Percentiles rank a stretch among this genome's conserved stretches.
Conservation (phyloP, 1,284 basidiomycete genomes). For the Moesziomyces globuligerus region DNA sequence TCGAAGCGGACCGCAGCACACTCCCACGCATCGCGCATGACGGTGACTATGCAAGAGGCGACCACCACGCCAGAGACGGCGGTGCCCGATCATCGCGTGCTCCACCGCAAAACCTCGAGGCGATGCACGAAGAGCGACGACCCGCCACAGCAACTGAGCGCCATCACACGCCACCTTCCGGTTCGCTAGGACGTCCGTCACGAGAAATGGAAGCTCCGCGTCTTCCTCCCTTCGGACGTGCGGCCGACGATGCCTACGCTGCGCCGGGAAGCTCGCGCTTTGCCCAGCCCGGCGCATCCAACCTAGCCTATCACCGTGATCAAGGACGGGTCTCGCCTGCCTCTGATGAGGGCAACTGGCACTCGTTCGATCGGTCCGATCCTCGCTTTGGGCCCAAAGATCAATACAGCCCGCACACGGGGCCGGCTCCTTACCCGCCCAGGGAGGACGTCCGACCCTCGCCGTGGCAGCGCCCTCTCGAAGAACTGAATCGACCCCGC, state of each 20-base stretch:
- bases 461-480: conserved; percentile 17
- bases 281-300: conserved; percentile 12
- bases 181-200: conserved; percentile 12
- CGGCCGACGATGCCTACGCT: conserved; percentile 11
- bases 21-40: conserved; percentile 29
- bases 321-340: conserved; percentile 14
- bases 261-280: conserved; percentile 7
- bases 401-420: conserved; percentile 18
- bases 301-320: conserved; percentile 15
- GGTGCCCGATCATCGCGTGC: conserved; percentile 4
- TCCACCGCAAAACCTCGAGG: conserved; percentile 1
- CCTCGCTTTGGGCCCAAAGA: conserved; percentile 25
- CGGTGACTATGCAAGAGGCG: conserved; percentile 2
- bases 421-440: conserved; percentile 6
- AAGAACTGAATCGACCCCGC: conserved; percentile 25
- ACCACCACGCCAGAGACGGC: conserved; percentile 5
- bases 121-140: conserved; percentile 11
- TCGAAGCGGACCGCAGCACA: conserved; percentile 32
- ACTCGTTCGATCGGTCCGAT: conserved; percentile 15
- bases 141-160: conserved; percentile 20
- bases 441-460: conserved; percentile 16
- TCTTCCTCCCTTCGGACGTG: conserved; percentile 4
- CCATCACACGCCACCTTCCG: conserved; percentile 14
- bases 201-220: conserved; percentile 16
- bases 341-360: conserved; percentile 26